phyloP scores from a whole-genome alignment of 2,329 filamentous ascomycete genomes.

The Colletotrichum brevisporum region DNA sequence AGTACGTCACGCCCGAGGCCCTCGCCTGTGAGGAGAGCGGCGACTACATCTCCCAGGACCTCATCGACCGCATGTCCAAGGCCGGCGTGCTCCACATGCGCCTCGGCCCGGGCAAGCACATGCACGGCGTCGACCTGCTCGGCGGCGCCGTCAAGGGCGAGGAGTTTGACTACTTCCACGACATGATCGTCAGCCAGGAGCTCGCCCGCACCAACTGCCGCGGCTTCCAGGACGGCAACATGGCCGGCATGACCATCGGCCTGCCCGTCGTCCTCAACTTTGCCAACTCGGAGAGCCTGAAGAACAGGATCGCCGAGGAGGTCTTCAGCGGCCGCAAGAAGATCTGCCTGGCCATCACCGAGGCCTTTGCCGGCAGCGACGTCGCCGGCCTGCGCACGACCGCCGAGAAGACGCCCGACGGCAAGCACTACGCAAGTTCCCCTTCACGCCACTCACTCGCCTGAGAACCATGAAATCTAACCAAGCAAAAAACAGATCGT shows the following conservation, averaged over 20 bases:
- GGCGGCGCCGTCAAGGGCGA: slow-evolving; percentile 80
- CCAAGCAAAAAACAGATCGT: slow-evolving; percentile 58
- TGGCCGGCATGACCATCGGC: slow-evolving; percentile 88
- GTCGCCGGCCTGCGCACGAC: slow-evolving; percentile 86
- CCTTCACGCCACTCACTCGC: slow-evolving; percentile 26
- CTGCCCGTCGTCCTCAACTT: slow-evolving; percentile 86
- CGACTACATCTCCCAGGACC: slow-evolving; percentile 76
- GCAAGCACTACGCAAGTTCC: slow-evolving; percentile 76
- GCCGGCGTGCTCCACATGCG: slow-evolving; percentile 85
- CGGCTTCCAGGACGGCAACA: slow-evolving; percentile 89
- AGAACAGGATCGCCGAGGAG: slow-evolving; percentile 77
- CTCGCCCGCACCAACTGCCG: slow-evolving; percentile 77
- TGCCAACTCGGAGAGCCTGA: slow-evolving; percentile 76
- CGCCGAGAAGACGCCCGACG: slow-evolving; percentile 81
- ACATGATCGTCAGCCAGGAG: slow-evolving; percentile 83
- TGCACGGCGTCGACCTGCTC: slow-evolving; percentile 79
- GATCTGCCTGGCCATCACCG: slow-evolving; percentile 89
- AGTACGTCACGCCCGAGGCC: slow-evolving; percentile 80
- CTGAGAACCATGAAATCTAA: background rate
- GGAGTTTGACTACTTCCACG: slow-evolving; percentile 91
- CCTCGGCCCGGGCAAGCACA: slow-evolving; percentile 84
- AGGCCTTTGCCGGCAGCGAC: slow-evolving; percentile 88
- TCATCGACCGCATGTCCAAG: slow-evolving; percentile 85
- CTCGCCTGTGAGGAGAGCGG: slow-evolving; percentile 82
- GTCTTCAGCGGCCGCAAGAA: slow-evolving; percentile 87